Base-by-base conservation (phyloP, 129 eudicot species). In the Tagetes erecta region DNA sequence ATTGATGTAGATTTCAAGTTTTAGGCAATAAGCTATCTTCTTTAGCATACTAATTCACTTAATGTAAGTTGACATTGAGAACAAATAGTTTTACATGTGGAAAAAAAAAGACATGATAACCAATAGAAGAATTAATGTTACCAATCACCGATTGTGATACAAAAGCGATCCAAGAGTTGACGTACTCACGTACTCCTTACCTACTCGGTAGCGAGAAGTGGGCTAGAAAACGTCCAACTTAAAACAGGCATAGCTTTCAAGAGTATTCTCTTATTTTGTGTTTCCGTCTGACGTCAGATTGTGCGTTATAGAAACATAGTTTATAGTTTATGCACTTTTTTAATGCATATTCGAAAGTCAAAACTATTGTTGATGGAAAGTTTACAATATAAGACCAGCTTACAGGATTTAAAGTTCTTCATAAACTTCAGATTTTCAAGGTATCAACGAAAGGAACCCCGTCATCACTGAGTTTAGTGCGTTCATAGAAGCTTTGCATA, bases 381-480 rank as follows among this genome's bases (percentile, higher is more conserved):
- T 31, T 65, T 53, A 39, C 56, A 75, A n/a, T 8, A n/a, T 31
- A 9, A 31, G 74, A 20, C 69, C 75, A 77, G 59, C 81, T 68
- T 68, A 77, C 69, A 57, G 33, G 40, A 45, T 34, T 42, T 68
- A 42, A 67, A 55, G 68, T 55, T 55, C 72, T 64, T 64, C 5
- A n/a, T 8, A 3, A 27, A n/a, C 6, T 60, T 41, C 44, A 74
- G 42, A 74, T 60, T 40, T 80, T 80, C 72, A 80, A 75, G 60
- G 84, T 68, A 75, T 80, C 80, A 46, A 80, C 63, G 80, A 74
- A 80, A 30, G 80, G 80, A 74, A 70, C 9, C 39, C 84, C 84
- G 2, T 63, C 77, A 63, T 64, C 72, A 62, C 80, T 68, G 59
- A 75, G 76, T 49, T 80, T 64, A 35, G 47, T 69, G 10, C 72